Base-by-base conservation (phyloP, 2,329 filamentous ascomycete species). In the Rosellinia necatrix region DNA sequence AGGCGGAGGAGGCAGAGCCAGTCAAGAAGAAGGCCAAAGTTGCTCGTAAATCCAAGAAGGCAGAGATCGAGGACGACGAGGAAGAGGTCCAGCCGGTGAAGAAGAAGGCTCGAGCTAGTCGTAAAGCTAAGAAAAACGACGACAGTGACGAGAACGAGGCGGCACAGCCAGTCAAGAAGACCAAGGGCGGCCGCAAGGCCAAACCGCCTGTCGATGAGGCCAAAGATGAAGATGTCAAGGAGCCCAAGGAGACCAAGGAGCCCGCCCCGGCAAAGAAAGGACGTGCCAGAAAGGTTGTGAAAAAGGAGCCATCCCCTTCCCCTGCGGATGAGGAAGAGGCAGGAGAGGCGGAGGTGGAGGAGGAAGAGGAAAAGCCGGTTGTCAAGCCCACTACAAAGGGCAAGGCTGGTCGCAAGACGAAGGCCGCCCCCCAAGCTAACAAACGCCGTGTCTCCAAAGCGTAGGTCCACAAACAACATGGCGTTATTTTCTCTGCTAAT, bases 1-100 rank as follows among this genome's bases (percentile, higher is more conserved):
- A 68, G n/a, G 66, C 38, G 2, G 48, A 50, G 7, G 49, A 70
- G 21, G 60, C 64, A 25, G 58, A 72, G 32, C 70, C 71, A 27
- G 70, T 71, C n/a, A 71, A 73, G 59, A 77, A 77, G 65, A 76
- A 76, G 60, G 59, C 67, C 47, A 74, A 67, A 56, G 65, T 53
- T 56, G 51, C 54, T n/a, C 55, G 46, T 30, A 55, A 55, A 27
- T n/a, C 35, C 12, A 41, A 40, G 41, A 34, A 46, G 27, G 34
- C 19, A 6, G 63, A 68, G 42, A n/a, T n/a, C n/a, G 59, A 46
- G 56, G 57, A 46, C 40, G 53, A 22, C 59, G 66, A 53, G 13
- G 69, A 69, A 22, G 64, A 68, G 15, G 58, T 56, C 19, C 30
- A 58, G 22, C 54, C 56, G 8, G 54, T 35, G 21, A 58, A 32